Base-by-base conservation (phyloP, 306 rosid genomes). In the Coriaria nepalensis region DNA sequence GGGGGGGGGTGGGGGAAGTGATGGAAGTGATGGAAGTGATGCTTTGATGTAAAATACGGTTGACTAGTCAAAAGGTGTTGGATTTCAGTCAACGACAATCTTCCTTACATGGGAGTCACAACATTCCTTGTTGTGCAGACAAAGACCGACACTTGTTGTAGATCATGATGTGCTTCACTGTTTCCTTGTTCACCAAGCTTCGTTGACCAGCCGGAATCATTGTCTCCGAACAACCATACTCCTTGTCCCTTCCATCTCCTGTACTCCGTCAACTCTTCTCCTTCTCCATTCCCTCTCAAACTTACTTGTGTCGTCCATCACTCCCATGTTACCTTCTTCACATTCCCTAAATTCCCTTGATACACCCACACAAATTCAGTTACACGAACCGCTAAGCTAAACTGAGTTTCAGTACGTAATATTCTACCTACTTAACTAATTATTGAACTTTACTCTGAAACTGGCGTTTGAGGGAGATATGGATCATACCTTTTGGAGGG, bases 81-180 rank as follows among this genome's bases (percentile, higher is more conserved):
- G 10, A 49, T 37, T 51, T 58, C 59, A 68, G 59, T 78, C 72
- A 57, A 75, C 60, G 37, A 55, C 50, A 57, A 56, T 75, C 62
- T 64, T 68, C 56, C 69, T 60, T 38, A 50, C 59, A 49, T 43
- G 65, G 2, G 78, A 62, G 33, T 67, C 57, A 37, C n/a, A 62
- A 40, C 53, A 46, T 61, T 43, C 52, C 68, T 47, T 56, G 66
- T 39, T 65, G 81, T 73, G 81, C 4, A 33, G 8, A 49, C 14
- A 58, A 52, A 13, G 74, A 56, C 64, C 59, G 68, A 59, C 71
- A 73, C 33, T 45, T 71, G 53, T 59, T 63, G 65, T 62, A 71
- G 29, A 80, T 47, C 10, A 43, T 9, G 40, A 43, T 9, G 40
- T 56, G 83, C 66, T 72, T 70, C 69, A 68, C 56, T n/a, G 63